Conservation (phyloP, 805 yeast species). For the Myxozyma geophila region DNA sequence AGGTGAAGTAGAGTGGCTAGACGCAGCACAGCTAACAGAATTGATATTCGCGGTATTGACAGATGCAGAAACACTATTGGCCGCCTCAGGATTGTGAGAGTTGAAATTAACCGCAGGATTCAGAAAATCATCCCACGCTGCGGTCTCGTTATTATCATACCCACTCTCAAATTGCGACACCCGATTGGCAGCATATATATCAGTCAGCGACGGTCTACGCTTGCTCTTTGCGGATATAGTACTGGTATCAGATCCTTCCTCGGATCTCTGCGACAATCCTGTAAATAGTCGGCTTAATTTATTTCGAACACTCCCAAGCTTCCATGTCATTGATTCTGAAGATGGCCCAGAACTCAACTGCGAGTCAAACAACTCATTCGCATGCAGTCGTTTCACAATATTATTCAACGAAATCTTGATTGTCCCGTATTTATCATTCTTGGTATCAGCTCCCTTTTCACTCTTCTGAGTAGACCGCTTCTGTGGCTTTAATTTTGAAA, state of each 20-base stretch:
- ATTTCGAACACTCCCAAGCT: not conserved
- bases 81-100: not conserved
- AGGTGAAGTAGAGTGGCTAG: not conserved
- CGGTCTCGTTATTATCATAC: not conserved
- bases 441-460: not conserved
- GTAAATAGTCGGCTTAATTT: not conserved
- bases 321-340: not conserved
- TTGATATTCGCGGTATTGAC: not conserved
- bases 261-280: not conserved
- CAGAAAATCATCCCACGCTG: not conserved
- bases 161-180: not conserved
- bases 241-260: not conserved
- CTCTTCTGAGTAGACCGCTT: not conserved
- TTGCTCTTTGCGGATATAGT: not conserved
- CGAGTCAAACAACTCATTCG: not conserved
- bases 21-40: not conserved
- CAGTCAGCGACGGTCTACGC: not conserved
- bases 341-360: not conserved
- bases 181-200: not conserved
- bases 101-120: too few relatives aligned
- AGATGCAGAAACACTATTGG: not conserved
- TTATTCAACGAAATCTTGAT: not conserved
- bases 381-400: not conserved
- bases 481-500: not conserved
- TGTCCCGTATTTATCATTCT: not conserved